Percentiles rank a stretch among this genome's conserved stretches.
These are phyloP conservation scores for Mollisiaceae sp. DNA, from an alignment of 2,329 filamentous ascomycete species.

Conservation along the genomic window DNA sequence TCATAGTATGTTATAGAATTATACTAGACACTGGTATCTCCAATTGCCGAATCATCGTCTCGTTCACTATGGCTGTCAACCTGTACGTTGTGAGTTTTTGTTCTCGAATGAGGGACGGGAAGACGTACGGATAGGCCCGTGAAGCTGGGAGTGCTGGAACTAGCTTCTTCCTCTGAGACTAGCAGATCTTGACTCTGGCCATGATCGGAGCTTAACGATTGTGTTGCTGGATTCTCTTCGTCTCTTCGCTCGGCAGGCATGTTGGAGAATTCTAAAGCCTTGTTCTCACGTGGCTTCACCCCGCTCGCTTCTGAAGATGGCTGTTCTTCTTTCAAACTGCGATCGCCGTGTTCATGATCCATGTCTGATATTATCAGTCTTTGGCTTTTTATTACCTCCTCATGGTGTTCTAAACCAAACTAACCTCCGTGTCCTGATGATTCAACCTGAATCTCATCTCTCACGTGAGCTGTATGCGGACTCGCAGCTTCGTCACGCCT, in stretches of 20 bases:
- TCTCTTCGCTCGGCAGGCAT: not conserved
- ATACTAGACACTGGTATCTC: not conserved
- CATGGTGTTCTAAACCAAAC: no score
- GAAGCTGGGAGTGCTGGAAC: not conserved
- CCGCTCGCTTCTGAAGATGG: not conserved
- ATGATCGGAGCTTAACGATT: not conserved
- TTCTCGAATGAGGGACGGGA: not conserved
- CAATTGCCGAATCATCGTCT: constrained; percentile 1
- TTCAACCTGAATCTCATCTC: no score
- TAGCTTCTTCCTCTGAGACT: not conserved
- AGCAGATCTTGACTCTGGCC: not conserved
- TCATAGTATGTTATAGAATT: not conserved
- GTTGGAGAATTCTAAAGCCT: not conserved
- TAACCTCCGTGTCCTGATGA: no score
- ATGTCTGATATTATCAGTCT: no score
- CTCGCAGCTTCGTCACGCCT: no score
- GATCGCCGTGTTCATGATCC: not conserved
- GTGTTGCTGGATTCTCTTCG: not conserved
- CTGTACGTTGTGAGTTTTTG: not conserved
- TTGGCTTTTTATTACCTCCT: no score
- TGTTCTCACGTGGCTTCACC: not conserved
- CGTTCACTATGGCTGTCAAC: not conserved
- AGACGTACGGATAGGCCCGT: not conserved
- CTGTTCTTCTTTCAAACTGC: not conserved
- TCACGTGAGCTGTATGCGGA: no score